phyloP scores from a whole-genome alignment of 768 basidiomycete genomes.

The Serendipita vermifera region DNA sequence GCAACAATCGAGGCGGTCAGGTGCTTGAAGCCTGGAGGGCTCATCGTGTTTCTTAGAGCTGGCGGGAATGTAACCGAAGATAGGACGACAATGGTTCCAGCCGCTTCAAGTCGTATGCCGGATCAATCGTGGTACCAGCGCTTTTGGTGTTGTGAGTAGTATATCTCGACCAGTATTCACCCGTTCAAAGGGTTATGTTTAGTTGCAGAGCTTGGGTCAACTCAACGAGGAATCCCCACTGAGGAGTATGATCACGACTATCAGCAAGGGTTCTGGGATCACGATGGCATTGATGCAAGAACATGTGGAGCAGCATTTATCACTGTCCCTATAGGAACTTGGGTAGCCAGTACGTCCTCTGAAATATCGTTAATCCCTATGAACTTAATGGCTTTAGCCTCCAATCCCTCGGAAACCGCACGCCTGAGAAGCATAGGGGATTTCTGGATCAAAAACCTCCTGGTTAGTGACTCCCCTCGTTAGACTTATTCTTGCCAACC shows the following conservation, averaged over 20 bases:
- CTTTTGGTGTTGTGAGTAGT: background rate
- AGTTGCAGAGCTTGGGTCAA: background rate
- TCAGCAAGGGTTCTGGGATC: conserved; percentile 3
- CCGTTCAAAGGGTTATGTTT: background rate
- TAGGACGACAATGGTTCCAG: background rate
- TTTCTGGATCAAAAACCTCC: too few species aligned
- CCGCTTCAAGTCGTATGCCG: background rate
- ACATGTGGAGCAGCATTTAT: background rate
- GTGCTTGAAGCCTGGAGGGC: background rate
- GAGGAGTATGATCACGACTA: background rate
- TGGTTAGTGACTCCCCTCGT: too few species aligned
- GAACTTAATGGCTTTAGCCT: too few species aligned
- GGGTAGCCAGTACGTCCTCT: too few species aligned
- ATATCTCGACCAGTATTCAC: background rate
- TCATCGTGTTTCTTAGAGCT: background rate
- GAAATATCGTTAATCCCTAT: too few species aligned
- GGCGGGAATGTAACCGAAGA: background rate
- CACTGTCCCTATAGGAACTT: too few species aligned
- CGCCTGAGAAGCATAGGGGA: too few species aligned
- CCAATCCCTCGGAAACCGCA: too few species aligned
- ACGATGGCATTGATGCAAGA: background rate
- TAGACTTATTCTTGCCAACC: too few species aligned
- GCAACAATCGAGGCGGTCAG: background rate
- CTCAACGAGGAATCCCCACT: background rate
- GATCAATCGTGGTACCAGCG: background rate